Base-by-base conservation (phyloP, 768 basidiomycete species). In the Hortiboletus campestris region DNA sequence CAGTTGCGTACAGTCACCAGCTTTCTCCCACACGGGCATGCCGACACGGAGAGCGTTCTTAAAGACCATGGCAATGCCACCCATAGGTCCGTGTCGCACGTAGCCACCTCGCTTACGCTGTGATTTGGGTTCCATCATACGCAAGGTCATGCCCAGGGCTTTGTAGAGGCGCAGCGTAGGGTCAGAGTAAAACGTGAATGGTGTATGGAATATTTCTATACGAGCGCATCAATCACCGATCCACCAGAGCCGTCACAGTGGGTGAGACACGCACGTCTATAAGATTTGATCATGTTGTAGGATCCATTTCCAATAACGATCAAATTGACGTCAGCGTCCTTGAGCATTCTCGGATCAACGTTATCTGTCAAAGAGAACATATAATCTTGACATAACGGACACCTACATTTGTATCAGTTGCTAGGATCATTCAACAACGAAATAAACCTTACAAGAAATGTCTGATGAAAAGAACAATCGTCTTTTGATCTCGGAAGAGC, bases 311-410 rank as follows among this genome's bases (percentile, higher is more conserved):
- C 82, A 67, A 95, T 84, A 61, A 94, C 76, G 46, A 93, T 77
- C 42, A 94, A 68, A 50, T 84, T 80, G 31, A 87, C 78, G 28
- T 76, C 75, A 22, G 78, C 76, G 57, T 72, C 69, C 55, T 76
- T 71, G 22, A 89, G 75, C 7, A 75, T 70, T 69, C 75, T 75
- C 53, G 74, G 67, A 60, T 81, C 58, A 59, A 84, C 68, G 44
- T 80, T 76, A 49, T 67, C 75, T 72, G 75, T 72, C 59, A 91
- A 78, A 34, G 84, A 86, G 40, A 82, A 76, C 79, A 94, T 84
- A 69, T 95, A 97, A 69, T 96, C 93, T 65, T 93, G 91, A 69
- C 90, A 92, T 13, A 85, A 72, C 0, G 89, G 86, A 66, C 92
- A 94, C 80, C 84, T 82, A 40, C 5, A 43, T 6, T 0, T n/a